Conservation (phyloP, 139 green algal species). For the Coccomyxa sp. region DNA sequence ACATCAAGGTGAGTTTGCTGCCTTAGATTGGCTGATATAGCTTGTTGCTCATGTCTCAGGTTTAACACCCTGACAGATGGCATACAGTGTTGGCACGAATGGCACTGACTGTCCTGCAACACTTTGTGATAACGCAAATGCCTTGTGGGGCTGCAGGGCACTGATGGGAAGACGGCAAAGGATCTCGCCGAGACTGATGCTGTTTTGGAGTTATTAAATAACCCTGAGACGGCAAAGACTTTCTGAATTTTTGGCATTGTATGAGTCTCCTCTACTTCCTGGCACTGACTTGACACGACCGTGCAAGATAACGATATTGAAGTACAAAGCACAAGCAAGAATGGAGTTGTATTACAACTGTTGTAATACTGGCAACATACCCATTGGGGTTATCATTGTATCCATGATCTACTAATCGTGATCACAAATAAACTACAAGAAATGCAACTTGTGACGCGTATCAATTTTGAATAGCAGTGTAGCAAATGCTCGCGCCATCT, state of each 20-base stretch:
- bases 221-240: slow-evolving; percentile 5
- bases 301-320: too few relatives aligned
- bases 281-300: too few relatives aligned
- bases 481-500: too few relatives aligned
- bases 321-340: too few relatives aligned
- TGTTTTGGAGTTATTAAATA: slow-evolving; percentile 49
- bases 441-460: too few relatives aligned
- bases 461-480: too few relatives aligned
- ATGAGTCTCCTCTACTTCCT: too few relatives aligned
- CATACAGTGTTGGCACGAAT: not conserved
- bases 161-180: slow-evolving; percentile 60
- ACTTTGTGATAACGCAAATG: not conserved
- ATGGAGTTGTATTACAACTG: too few relatives aligned
- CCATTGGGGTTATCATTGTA: too few relatives aligned
- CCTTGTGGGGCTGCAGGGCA: slow-evolving; percentile 31
- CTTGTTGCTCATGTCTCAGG: not conserved
- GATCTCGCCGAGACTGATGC: slow-evolving; percentile 69
- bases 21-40: not conserved
- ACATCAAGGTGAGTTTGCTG: slow-evolving; percentile 33
- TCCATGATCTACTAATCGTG: too few relatives aligned
- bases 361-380: too few relatives aligned
- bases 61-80: not conserved
- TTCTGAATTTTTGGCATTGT: not conserved
- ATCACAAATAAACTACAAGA: too few relatives aligned
- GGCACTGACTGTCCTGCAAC: not conserved